Evolutionary conservation across 805 yeast species (phyloP), one percentile per base, ranked within the genome.

Genomic region (Candida palmyrensis): DNA sequence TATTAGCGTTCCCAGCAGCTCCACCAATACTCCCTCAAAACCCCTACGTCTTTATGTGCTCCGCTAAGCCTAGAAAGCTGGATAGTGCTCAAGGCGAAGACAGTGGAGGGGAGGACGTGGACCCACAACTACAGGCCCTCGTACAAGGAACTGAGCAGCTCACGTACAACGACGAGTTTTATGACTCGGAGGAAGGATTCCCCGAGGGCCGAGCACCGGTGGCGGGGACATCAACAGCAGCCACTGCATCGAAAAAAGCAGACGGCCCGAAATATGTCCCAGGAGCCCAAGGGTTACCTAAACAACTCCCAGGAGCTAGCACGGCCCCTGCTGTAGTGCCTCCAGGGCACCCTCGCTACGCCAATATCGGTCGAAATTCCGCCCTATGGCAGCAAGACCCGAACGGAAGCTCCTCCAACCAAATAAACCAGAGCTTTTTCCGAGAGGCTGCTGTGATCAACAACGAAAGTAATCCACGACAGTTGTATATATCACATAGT

Each of bases 401-500:
- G 23, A 19, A 20, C 12, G n/a, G 12, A 14, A 22, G 7, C 5
- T 11, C 20, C 17, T 12, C 6, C 28, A 14, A 14, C 12, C 5
- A 22, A 30, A 13, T 27, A 30, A 14, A 21, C 8, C 7, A 5
- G 16, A 21, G 10, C 10, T 14, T 23, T 16, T 21, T 18, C 30
- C 22, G 33, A 22, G 11, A 12, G 9, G 19, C 31, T 15, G 15
- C 18, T 10, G 13, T 14, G 7, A 30, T n/a, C 6, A 30, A 21
- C 18, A 30, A 23, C 22, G 24, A 33, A 25, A 45, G 43, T 6
- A 21, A 37, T 7, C 18, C 33, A 9, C 32, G 33, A 23, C 34
- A 33, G 18, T 32, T 45, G 17, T 36, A 37, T 10, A 43, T 43
- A 12, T 43, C 49, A 3, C 61, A 57, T 27, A 38, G 43, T 6